Evolutionary conservation across 1,284 basidiomycete species (phyloP), one percentile per base, ranked within the genome.

Genomic region (Heterobasidion irregulare): DNA sequence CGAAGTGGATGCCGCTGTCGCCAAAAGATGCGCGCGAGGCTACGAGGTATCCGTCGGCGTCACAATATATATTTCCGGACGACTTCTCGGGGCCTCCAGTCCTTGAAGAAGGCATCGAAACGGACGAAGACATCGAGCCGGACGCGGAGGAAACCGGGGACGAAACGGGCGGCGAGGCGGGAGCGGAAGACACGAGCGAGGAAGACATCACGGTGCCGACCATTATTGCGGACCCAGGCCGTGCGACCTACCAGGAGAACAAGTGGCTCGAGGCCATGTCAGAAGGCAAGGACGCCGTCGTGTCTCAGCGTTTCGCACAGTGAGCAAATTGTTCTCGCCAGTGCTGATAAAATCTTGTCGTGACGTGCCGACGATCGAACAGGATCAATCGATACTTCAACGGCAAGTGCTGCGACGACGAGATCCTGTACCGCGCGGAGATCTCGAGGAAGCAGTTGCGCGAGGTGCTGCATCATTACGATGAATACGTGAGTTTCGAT

Each of bases 261-360:
- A 76, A 78, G 55, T 95, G 92, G 91, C 73, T 95, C 50, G 76
- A 81, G 19, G 86, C 83, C 13, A 95, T 95, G 89, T 86, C 85
- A 1, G 81, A 86, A 16, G 88, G 84, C 6, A 92, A 90, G 67
- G 84, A 88, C 48, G 73, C 76, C 47, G 64, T 72, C 45, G 75
- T 89, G 49, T 76, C 76, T 2, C 76, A 73, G 59, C 76, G 83
- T 33, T 92, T 92, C 63, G 80, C 86, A 57, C 67, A 79, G 89
- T 90, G 58, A 63, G 85, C 73, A 12, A 6, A 1, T 47, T 33
- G 16, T 34, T 8, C 33, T 47, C 19, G n/a, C 35, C 26, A 9
- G 1, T 10, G 36, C 12, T 61, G 10, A 57, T 53, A 35, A 35
- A 2, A 44, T 6, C 34, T 48, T 54, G 19, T 57, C 48, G 5